These are phyloP conservation scores for Phaeophleospora eucalypticola DNA, from an alignment of 2,329 filamentous ascomycete species.

Conservation along the genomic window DNA sequence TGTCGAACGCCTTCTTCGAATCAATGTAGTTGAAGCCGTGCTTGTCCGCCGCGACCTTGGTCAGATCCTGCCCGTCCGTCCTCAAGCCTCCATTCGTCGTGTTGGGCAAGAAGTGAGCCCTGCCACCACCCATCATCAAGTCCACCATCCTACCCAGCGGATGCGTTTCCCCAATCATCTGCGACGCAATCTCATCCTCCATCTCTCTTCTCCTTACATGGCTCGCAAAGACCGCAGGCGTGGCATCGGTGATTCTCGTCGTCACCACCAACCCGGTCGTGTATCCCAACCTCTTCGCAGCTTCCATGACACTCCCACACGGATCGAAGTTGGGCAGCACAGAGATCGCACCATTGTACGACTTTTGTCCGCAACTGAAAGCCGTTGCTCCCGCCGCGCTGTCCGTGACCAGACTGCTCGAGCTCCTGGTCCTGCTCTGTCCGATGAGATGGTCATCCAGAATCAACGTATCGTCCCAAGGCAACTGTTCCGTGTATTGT, in stretches of 20 bases:
- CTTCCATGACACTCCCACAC: constrained; percentile 89
- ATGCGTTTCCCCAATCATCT: constrained; percentile 78
- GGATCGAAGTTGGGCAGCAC: constrained; percentile 79
- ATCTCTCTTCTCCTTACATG: constrained; percentile 77
- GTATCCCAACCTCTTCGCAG: constrained; percentile 86
- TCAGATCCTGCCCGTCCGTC: constrained; percentile 70
- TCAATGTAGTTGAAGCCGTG: constrained; percentile 73
- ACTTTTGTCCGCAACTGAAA: constrained; percentile 89
- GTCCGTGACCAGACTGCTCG: constrained; percentile 83
- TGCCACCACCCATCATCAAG: constrained; percentile 85
- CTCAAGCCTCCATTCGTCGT: constrained; percentile 76
- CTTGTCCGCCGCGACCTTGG: constrained; percentile 67
- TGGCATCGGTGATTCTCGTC: constrained; percentile 91
- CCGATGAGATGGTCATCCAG: constrained; percentile 90
- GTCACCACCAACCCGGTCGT: constrained; percentile 92
- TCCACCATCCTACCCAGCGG: constrained; percentile 84
- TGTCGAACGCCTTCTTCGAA: constrained; percentile 66
- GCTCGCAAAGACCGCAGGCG: constrained; percentile 88
- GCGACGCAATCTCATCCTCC: constrained; percentile 86
- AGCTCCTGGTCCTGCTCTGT: constrained; percentile 79
- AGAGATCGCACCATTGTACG: constrained; percentile 94
- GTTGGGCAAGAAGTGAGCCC: constrained; percentile 90
- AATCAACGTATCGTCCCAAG: constrained; percentile 68
- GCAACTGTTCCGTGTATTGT: constrained; percentile 70
- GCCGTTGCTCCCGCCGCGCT: constrained; percentile 96